Conservation (phyloP, 257 asterid species). For the Primulina eburnea region DNA sequence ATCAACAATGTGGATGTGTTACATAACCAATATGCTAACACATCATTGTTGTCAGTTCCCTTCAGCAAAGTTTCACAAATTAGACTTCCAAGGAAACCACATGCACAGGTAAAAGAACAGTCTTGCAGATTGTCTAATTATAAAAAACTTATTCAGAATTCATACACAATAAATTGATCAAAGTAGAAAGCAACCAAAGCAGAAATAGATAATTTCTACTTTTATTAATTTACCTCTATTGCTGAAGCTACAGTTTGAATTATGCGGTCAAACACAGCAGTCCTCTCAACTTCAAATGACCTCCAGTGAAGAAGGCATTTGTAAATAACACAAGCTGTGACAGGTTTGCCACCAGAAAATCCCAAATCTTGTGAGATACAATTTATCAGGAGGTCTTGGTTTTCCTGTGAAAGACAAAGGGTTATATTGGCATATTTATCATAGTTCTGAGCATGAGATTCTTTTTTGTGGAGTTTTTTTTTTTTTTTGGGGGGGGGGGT, state of each 20-base stretch:
- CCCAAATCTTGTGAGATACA: slow-evolving; percentile 97
- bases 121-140: neutral
- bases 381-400: slow-evolving; percentile 88
- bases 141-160: neutral
- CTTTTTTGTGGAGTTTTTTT: neutral
- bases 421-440: neutral
- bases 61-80: slow-evolving; percentile 31
- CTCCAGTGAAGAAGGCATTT: slow-evolving; percentile 99
- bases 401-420: slow-evolving; percentile 61
- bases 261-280: slow-evolving; percentile 89
- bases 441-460: no score
- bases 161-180: slow-evolving; percentile 4
- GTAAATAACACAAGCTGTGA: slow-evolving; percentile 91
- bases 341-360: slow-evolving; percentile 88
- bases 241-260: slow-evolving; percentile 85
- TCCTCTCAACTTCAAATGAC: slow-evolving; percentile 97
- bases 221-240: slow-evolving; percentile 58
- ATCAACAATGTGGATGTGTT: slow-evolving; percentile 88
- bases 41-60: slow-evolving; percentile 87
- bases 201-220: neutral
- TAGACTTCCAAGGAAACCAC: slow-evolving; percentile 20
- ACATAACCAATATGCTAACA: slow-evolving; percentile 88
- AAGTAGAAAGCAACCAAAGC: slow-evolving; percentile 9
- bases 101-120: slow-evolving; percentile 1
- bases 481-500: neutral